A percentile compares a stretch with the other conserved stretches of the same genome.
phyloP scores from a whole-genome alignment of 1,284 basidiomycete genomes.

The Trichosporon asahii region DNA sequence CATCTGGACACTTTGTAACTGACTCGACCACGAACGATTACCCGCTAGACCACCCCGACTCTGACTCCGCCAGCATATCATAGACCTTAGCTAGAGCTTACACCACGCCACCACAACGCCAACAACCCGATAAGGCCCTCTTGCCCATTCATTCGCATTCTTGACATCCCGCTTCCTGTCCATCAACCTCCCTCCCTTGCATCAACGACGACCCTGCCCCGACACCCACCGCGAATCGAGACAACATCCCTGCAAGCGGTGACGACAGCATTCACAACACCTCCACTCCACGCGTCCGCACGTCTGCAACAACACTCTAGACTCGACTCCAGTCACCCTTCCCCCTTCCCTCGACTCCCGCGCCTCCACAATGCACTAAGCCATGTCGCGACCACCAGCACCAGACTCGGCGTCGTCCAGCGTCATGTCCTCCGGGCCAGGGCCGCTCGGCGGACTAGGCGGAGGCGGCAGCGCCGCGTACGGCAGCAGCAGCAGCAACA shows the following conservation, averaged over 20 bases:
- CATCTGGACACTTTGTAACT: not conserved
- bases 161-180: not conserved
- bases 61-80: not conserved
- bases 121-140: not conserved
- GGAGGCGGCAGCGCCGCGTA: not conserved
- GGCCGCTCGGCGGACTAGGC: not conserved
- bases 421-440: slow-evolving; percentile 5
- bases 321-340: not conserved
- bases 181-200: not conserved
- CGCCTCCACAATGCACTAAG: not conserved
- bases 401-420: slow-evolving; percentile 9
- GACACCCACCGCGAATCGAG: not conserved
- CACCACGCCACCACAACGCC: not conserved
- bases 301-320: not conserved
- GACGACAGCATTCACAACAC: not conserved
- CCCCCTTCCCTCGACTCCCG: not conserved
- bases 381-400: slow-evolving; percentile 6
- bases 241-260: not conserved
- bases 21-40: not conserved
- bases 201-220: not conserved
- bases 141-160: not conserved
- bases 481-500: not conserved
- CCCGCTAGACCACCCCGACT: not conserved
- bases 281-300: not conserved
- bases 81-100: not conserved